Percentiles rank a stretch among this genome's conserved stretches.
phyloP scores from a whole-genome alignment of 768 basidiomycete species.

The Phylloporus arenicola region DNA sequence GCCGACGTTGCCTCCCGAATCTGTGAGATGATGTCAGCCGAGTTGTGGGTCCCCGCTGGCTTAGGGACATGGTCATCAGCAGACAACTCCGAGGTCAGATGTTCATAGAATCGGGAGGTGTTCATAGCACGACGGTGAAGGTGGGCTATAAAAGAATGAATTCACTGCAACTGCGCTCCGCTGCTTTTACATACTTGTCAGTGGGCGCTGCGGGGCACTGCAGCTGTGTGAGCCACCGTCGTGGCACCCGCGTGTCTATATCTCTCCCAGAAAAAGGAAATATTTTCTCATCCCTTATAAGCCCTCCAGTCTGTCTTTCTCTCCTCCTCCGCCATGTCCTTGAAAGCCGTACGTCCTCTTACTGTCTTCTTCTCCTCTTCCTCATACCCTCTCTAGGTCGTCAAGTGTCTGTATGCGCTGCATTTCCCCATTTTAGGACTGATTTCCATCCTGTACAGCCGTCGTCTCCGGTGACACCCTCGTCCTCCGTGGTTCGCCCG shows the following conservation, averaged over 20 bases:
- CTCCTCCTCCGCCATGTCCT: conserved; percentile 44
- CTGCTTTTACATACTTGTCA: conserved; percentile 6
- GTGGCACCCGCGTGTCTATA: conserved; percentile 6
- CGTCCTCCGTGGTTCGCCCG: conserved; percentile 70
- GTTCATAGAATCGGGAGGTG: conserved; percentile 29
- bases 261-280: conserved; percentile 1
- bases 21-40: conserved; percentile 34
- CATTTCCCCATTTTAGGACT: conserved; percentile 8
- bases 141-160: conserved; percentile 7
- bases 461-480: conserved; percentile 90
- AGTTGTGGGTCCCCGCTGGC: conserved; percentile 4
- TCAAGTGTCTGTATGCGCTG: conserved; percentile 46
- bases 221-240: conserved; percentile 6
- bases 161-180: conserved; percentile 2
- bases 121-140: conserved; percentile 17
- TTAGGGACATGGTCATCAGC: conserved; percentile 15
- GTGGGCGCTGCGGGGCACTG: conserved; percentile 9
- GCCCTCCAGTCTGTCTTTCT: not conserved
- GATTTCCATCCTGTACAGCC: conserved; percentile 42
- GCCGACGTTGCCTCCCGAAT: conserved; percentile 42
- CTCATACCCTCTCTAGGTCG: conserved; percentile 36
- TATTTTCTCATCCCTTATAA: not conserved
- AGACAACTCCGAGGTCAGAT: conserved; percentile 17
- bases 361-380: not conserved
- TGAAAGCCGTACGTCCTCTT: conserved; percentile 61